phyloP scores from a whole-genome alignment of 306 rosid genomes.

The Fragaria ananassa region DNA sequence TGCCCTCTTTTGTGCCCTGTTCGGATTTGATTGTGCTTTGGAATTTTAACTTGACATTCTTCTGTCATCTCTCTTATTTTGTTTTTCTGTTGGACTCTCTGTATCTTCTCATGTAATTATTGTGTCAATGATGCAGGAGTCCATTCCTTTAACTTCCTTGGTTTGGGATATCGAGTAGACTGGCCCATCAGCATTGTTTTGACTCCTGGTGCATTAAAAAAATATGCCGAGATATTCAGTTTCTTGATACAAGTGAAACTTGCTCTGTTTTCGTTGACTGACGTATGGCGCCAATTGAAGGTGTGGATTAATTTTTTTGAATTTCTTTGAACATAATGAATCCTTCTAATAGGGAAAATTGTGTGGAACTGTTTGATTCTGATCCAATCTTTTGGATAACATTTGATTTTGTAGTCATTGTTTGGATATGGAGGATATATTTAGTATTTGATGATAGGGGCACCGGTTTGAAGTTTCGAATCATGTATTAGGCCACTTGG shows the following conservation, averaged over 20 bases:
- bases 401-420: not conserved
- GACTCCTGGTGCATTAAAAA: conserved; percentile 71
- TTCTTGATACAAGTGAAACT: conserved; percentile 94
- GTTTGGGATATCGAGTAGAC: conserved; percentile 85
- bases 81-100: conserved; percentile 5
- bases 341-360: not conserved
- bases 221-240: conserved; percentile 88
- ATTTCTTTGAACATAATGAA: not conserved
- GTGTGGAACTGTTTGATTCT: not conserved
- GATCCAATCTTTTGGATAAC: not conserved
- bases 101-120: conserved; percentile 9
- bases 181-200: conserved; percentile 88
- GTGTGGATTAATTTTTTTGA: conserved; percentile 36
- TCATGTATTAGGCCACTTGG: conserved; percentile 16
- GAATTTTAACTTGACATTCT: not conserved
- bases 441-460: not conserved
- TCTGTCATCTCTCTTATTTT: conserved; percentile 6
- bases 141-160: conserved; percentile 85
- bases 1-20: not conserved
- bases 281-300: conserved; percentile 87
- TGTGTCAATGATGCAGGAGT: conserved; percentile 63
- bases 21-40: conserved; percentile 12
- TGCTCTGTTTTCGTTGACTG: conserved; percentile 69
- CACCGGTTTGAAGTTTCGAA: conserved; percentile 10
- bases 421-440: not conserved